A percentile compares a stretch with the other conserved stretches of the same genome.
Evolutionary conservation across 345 rosid species (phyloP).

Genomic region (Populus alba): DNA sequence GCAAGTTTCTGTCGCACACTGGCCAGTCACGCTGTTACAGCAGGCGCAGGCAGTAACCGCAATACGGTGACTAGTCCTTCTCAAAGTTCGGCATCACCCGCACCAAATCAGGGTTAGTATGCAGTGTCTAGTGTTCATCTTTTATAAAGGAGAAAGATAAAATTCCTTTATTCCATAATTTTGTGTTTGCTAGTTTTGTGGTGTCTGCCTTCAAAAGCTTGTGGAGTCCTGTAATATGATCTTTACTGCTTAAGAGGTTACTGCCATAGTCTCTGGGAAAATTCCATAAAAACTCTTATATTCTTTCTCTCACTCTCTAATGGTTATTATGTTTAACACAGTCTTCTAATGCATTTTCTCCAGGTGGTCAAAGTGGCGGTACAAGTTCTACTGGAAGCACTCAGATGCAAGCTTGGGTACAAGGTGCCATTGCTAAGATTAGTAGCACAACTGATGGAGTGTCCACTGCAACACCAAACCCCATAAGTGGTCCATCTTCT

Average conservation of each 20-base stretch:
- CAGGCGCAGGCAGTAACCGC: slow-evolving; percentile 89
- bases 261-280: slow-evolving; percentile 4
- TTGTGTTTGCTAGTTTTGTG: neutral
- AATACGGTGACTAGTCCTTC: slow-evolving; percentile 80
- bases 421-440: slow-evolving; percentile 96
- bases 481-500: slow-evolving; percentile 76
- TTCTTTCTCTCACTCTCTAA: neutral
- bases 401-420: slow-evolving; percentile 98
- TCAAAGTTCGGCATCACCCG: slow-evolving; percentile 75
- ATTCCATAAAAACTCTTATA: neutral
- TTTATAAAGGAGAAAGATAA: neutral
- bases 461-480: slow-evolving; percentile 56
- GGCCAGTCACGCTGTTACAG: slow-evolving; percentile 91
- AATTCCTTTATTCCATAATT: neutral
- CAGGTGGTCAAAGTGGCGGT: slow-evolving; percentile 77
- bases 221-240: neutral
- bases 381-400: slow-evolving; percentile 87
- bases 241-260: neutral
- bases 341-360: slow-evolving; percentile 8
- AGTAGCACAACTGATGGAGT: slow-evolving; percentile 80
- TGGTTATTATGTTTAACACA: neutral
- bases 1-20: slow-evolving; percentile 99
- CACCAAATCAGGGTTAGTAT: slow-evolving; percentile 74
- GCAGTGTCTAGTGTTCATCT: slow-evolving; percentile 8
- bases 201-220: neutral